These are phyloP conservation scores for Nemania sp. DNA, from an alignment of 2,329 filamentous ascomycete genomes.

Conservation along the genomic window DNA sequence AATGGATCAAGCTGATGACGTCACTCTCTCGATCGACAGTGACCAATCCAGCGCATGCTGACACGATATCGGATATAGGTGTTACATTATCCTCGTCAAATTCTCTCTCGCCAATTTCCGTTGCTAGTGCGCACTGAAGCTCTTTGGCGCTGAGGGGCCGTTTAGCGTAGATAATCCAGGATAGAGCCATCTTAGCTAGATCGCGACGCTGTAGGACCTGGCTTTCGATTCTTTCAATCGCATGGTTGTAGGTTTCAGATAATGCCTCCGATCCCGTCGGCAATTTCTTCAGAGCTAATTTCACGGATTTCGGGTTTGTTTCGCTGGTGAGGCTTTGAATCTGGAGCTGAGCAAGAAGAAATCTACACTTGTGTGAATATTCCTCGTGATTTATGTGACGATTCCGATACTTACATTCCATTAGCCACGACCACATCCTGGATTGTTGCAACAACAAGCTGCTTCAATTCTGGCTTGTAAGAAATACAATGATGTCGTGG, in stretches of 20 bases:
- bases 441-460: no score
- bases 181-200: slow-evolving; percentile 54
- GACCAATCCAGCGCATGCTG: slow-evolving; percentile 57
- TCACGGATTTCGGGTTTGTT: slow-evolving; percentile 50
- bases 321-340: slow-evolving; percentile 52
- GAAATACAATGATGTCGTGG: no score
- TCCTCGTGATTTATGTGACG: no score
- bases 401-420: no score
- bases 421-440: no score
- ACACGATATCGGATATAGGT: slow-evolving; percentile 51
- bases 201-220: slow-evolving; percentile 51
- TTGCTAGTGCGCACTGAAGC: slow-evolving; percentile 58
- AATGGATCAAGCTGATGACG: slow-evolving; percentile 58
- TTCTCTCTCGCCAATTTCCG: slow-evolving; percentile 45
- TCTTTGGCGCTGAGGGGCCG: slow-evolving; percentile 52
- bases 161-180: slow-evolving; percentile 57
- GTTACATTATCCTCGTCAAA: slow-evolving; percentile 54
- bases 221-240: slow-evolving; percentile 56
- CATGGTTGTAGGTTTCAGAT: slow-evolving; percentile 56
- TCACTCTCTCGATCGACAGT: slow-evolving; percentile 55
- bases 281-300: slow-evolving; percentile 49
- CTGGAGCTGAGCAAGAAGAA: slow-evolving; percentile 56
- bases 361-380: no score
- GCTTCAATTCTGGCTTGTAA: no score
- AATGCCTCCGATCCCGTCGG: slow-evolving; percentile 50